Conservation (phyloP, 2,329 filamentous ascomycete species). For the Sporothrix mexicana region DNA sequence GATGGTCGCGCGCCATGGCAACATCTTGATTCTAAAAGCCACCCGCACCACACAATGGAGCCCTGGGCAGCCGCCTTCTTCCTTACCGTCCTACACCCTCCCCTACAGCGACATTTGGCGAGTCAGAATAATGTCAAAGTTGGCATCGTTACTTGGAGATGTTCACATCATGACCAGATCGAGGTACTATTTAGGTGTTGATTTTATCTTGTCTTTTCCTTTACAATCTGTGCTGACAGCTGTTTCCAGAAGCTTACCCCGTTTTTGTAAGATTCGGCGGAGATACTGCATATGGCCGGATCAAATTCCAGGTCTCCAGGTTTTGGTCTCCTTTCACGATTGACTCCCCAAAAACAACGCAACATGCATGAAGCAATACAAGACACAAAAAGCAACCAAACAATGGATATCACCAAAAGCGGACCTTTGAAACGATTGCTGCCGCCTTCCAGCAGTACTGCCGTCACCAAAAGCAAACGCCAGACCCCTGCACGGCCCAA, state of each 20-base stretch:
- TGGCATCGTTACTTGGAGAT: no score
- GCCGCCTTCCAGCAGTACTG: neutral
- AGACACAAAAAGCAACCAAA: neutral
- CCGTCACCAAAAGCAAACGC: neutral
- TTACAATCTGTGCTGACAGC: neutral
- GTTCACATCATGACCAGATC: no score
- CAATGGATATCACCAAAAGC: neutral
- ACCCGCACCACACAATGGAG: no score
- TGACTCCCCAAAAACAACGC: conserved; percentile 2
- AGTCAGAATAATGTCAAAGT: no score
- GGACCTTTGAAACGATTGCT: neutral
- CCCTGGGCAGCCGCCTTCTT: no score
- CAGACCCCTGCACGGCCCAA: neutral
- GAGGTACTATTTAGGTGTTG: no score
- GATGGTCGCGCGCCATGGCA: no score
- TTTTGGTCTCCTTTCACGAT: conserved; percentile 7
- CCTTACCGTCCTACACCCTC: no score
- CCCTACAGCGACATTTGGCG: no score
- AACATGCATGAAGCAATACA: neutral
- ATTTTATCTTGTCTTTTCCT: neutral
- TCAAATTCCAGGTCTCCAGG: neutral
- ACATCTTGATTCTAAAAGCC: no score
- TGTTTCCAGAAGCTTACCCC: neutral
- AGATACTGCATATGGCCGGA: conserved; percentile 16
- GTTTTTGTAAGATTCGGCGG: neutral